Base-by-base conservation (phyloP, 2,329 filamentous ascomycete species). In the Beauveria caledonica region DNA sequence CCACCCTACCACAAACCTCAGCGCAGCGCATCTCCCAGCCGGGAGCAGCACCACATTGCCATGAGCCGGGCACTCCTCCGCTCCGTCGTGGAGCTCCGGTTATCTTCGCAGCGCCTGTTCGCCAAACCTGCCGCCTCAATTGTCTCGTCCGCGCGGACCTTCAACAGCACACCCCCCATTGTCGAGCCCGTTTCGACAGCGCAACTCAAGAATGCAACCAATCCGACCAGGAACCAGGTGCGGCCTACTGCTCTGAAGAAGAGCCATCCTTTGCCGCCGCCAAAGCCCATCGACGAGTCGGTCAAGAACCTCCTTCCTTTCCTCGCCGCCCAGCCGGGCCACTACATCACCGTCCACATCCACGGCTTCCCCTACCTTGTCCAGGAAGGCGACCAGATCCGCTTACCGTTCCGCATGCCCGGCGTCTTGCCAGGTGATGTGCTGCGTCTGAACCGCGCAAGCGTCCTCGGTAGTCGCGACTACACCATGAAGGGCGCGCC, bases 391-490 rank as follows among this genome's bases (percentile, higher is more conserved):
- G 90, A 94, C 76, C 79, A 81, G 62, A 74, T 94, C 55, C 88
- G 89, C 40, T 84, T 94, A 57, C 90, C 90, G 6, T 92, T 92
- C 78, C 82, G 83, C 68, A 90, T 94, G 86, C 84, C 86, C 3
- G 85, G 83, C 27, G 89, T 91, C 5, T 76, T 81, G 8, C 87
- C 92, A 1, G 94, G 94, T 33, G 93, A 97, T 71, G 78, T 95
- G 42, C 80, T 99, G 62, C 89, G 92, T 7, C 81, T 99, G 61
- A 93, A 96, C 76, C 87, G 92, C 60, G 94, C 92, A 25, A 87
- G 85, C 45, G 79, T 87, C 58, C 77, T 99, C 49, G 94, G 94
- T 29, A 93, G 87, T 66, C 83, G 94, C 64, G 93, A 97, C 73
- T 96, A 90, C 76, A 97, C 93, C 5, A 79, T 97, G 64, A 90